phyloP scores from a whole-genome alignment of 345 rosid species.

The Trapa incisa region DNA sequence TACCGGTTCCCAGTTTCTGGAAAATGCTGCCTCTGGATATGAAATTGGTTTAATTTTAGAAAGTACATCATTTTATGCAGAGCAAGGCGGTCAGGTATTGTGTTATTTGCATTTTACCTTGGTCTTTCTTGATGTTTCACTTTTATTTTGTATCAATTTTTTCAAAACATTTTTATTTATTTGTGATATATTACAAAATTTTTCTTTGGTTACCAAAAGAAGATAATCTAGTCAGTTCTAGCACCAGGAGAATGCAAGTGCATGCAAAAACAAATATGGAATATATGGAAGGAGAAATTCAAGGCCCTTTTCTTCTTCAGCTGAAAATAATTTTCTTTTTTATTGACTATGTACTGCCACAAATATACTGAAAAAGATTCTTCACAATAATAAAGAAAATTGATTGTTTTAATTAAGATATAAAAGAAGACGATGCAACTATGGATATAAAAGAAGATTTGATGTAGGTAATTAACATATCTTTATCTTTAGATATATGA shows the following conservation, averaged over 20 bases:
- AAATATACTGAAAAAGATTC: background rate
- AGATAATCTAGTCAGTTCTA: too few relatives aligned
- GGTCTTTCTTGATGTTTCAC: background rate
- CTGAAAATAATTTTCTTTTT: background rate
- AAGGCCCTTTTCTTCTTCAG: background rate
- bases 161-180: background rate
- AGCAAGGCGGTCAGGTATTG: conserved; percentile 99
- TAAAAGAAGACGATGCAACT: background rate
- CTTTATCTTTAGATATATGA: conserved; percentile 53
- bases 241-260: too few relatives aligned
- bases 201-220: too few relatives aligned
- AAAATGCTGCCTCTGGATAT: conserved; percentile 29
- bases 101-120: background rate
- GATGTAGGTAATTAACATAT: background rate
- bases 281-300: background rate
- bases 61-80: conserved; percentile 86
- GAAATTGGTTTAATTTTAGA: conserved; percentile 71
- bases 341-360: background rate
- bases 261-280: too few relatives aligned
- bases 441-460: background rate
- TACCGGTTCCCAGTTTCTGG: conserved; percentile 58
- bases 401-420: background rate
- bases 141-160: background rate
- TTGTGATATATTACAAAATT: too few relatives aligned
- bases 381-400: background rate